Conservation (phyloP, 2,329 filamentous ascomycete genomes). For the Fusarium dlaminii region DNA sequence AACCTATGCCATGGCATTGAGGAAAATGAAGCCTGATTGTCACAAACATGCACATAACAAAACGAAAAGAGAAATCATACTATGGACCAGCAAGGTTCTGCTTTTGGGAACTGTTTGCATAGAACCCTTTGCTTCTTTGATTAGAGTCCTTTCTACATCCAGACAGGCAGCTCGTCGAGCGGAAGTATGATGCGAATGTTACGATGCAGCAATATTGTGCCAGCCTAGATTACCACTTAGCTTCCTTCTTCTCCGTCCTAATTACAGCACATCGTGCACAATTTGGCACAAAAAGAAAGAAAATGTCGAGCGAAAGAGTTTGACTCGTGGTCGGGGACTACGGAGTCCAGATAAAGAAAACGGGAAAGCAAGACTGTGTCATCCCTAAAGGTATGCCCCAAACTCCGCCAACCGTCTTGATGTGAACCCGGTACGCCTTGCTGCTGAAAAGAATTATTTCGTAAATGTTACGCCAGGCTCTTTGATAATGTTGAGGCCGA, state of each 20-base stretch:
- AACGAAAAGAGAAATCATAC: conserved; percentile 10
- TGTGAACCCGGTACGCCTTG: conserved; percentile 42
- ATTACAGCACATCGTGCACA: conserved; percentile 19
- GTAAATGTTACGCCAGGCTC: conserved; percentile 39
- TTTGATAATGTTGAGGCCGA: conserved; percentile 5
- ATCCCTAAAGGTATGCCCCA: conserved; percentile 28
- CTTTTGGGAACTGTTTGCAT: conserved; percentile 4
- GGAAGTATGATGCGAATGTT: conserved; percentile 2
- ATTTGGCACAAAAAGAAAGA: conserved; percentile 22
- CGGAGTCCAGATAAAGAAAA: conserved; percentile 29
- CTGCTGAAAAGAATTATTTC: conserved; percentile 38
- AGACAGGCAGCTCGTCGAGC: conserved; percentile 1
- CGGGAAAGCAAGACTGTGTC: conserved; percentile 20
- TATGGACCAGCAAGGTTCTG: neutral
- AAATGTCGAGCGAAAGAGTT: conserved; percentile 22
- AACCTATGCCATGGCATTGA: neutral
- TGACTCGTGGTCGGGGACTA: conserved; percentile 16
- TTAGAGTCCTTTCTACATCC: conserved; percentile 2
- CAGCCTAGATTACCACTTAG: neutral
- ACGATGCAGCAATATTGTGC: conserved; percentile 9
- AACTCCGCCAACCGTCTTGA: conserved; percentile 37
- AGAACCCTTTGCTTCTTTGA: conserved; percentile 3
- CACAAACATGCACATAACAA: conserved; percentile 23
- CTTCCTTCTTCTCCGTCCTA: conserved; percentile 18
- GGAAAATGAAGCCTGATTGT: neutral